Conservation (phyloP, 306 rosid genomes). For the Castanospermum australe region DNA sequence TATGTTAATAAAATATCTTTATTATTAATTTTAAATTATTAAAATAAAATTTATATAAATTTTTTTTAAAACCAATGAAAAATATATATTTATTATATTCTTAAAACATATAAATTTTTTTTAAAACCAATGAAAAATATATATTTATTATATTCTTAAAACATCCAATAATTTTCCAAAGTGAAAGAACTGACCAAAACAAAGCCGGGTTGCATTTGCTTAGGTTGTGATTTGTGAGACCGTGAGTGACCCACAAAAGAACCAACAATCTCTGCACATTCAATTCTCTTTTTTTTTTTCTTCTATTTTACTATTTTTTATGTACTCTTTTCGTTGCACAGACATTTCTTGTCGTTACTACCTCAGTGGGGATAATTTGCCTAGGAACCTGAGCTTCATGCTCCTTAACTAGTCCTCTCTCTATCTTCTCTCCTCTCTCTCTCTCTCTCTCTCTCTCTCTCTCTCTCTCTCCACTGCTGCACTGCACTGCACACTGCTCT, state of each 20-base stretch:
- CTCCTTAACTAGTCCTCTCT: background rate
- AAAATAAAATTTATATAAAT: too few species aligned
- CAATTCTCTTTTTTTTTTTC: background rate
- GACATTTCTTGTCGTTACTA: constrained; percentile 29
- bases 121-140: too few species aligned
- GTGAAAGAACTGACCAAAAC: too few species aligned
- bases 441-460: background rate
- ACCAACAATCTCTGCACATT: constrained; percentile 13
- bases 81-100: too few species aligned
- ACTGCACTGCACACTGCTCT: background rate
- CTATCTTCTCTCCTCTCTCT: background rate
- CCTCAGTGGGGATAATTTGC: constrained; percentile 21
- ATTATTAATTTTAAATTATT: too few species aligned
- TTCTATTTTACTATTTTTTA: background rate
- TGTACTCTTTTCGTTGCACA: background rate
- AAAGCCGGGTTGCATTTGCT: too few species aligned
- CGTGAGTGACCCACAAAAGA: background rate
- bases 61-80: too few species aligned
- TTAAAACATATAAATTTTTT: too few species aligned
- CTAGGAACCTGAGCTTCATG: constrained; percentile 29
- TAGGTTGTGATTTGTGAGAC: background rate
- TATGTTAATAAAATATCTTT: too few species aligned
- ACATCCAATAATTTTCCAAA: too few species aligned
- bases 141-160: too few species aligned
- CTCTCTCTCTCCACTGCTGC: too few species aligned